phyloP scores from a whole-genome alignment of 441 rosid species.

The Eutrema salsugineum region DNA sequence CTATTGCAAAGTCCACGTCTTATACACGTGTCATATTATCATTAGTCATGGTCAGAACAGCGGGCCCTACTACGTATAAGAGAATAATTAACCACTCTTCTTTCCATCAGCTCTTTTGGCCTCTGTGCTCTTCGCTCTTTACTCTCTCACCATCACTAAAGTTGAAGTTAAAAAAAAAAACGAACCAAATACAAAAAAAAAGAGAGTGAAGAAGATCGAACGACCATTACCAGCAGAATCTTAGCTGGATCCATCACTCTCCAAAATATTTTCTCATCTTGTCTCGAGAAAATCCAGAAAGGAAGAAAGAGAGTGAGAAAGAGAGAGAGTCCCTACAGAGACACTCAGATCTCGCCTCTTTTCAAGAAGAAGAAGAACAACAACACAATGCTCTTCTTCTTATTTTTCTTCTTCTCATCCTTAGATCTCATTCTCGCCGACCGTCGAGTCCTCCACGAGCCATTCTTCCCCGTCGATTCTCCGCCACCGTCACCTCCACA shows the following conservation, averaged over 20 bases:
- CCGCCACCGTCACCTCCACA: conserved; percentile 44
- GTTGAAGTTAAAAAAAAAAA: neutral
- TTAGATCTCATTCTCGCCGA: conserved; percentile 17
- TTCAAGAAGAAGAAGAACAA: conserved; percentile 6
- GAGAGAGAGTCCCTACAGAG: conserved; percentile 27
- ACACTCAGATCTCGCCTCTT: conserved; percentile 14
- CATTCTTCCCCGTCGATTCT: conserved; percentile 29
- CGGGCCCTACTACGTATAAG: conserved; percentile 12
- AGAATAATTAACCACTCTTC: conserved; percentile 23
- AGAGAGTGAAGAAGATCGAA: conserved; percentile 14
- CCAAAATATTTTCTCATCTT: neutral
- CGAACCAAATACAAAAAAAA: neutral
- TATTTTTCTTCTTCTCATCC: conserved; percentile 2
- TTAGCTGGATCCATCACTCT: conserved; percentile 62
- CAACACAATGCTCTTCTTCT: conserved; percentile 46
- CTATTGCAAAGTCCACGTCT: conserved; percentile 30
- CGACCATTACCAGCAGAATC: conserved; percentile 44
- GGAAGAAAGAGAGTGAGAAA: neutral
- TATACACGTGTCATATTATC: neutral
- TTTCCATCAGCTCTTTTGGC: conserved; percentile 19
- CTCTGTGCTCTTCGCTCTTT: neutral
- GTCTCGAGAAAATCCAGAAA: conserved; percentile 6
- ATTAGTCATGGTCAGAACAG: conserved; percentile 2
- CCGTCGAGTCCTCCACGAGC: conserved; percentile 71
- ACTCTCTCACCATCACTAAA: conserved; percentile 17